Base-by-base conservation (phyloP, 1,139 yeast species). In the Hanseniaspora uvarum region DNA sequence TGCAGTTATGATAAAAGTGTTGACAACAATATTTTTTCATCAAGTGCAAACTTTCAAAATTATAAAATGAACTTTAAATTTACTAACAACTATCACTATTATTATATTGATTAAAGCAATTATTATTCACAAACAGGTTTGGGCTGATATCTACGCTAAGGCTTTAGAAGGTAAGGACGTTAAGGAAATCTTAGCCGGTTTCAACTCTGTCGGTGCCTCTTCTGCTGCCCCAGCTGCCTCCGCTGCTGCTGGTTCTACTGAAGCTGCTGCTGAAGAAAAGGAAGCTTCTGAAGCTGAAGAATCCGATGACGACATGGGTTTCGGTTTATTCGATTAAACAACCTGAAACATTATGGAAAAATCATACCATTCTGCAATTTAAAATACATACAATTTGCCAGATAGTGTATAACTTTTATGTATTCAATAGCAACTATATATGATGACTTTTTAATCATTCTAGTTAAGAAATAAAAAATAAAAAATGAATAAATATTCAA, bases 121-220 rank as follows among this genome's bases (percentile, higher is more conserved):
- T 38, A 37, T 41, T 44, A 57, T 54, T 58, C 23, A 11, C 26
- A 21, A 31, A 60, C 62, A 75, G 76, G 79, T 86, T 78, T 89
- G 97, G 96, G 86, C 95, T 70, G 88, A 86, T 69, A 81, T 86
- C 69, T 92, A 78, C 79, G 94, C 97, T 70, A 85, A 86, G 80
- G 97, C 97, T 72, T 81, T 92, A 70, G 95, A 84, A 75, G 96
- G 96, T 73, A 86, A 86, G 80, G 81, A 89, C 81, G 77, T 92
- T 73, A 89, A 89, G 82, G 89, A 86, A 70, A 78, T 87, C 72
- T 79, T 86, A 72, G 79, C 81, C 75, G 83, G 86, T 71, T 79
- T 86, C 75, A 81, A 86, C 68, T 73, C 79, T 63, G 81, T 79
- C 66, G 80, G 83, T 66, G 75, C 85, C 63, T 78, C 82, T 65